phyloP scores from a whole-genome alignment of 2,329 filamentous ascomycete genomes.

The Alternaria metachromatica region DNA sequence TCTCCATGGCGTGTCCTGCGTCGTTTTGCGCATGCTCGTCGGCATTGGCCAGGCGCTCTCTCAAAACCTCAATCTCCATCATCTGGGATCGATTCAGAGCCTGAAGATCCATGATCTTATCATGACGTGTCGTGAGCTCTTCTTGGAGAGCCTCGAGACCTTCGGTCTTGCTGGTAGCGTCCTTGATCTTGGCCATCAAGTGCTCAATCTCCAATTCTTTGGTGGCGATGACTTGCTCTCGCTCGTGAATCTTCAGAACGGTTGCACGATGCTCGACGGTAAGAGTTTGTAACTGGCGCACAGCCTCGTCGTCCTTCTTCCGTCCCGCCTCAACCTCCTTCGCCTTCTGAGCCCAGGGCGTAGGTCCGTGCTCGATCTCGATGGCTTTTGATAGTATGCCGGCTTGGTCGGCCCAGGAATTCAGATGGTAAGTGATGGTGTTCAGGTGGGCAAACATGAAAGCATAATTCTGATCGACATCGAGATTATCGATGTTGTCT shows the following conservation, averaged over 20 bases:
- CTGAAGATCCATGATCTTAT: constrained; percentile 30
- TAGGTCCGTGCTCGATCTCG: constrained; percentile 71
- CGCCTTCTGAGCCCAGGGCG: constrained; percentile 85
- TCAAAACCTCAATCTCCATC: constrained; percentile 25
- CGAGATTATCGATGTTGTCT: constrained; percentile 9
- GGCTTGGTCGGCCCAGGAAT: constrained; percentile 68
- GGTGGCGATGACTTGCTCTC: constrained; percentile 77
- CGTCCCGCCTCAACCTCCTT: constrained; percentile 84
- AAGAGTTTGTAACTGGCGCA: constrained; percentile 81
- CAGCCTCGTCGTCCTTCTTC: constrained; percentile 78
- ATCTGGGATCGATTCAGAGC: constrained; percentile 23
- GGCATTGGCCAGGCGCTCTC: constrained; percentile 16
- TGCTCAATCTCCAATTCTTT: constrained; percentile 81
- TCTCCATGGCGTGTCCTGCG: background rate
- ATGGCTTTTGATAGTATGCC: constrained; percentile 53
- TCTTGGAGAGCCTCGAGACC: constrained; percentile 27
- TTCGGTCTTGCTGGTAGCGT: constrained; percentile 34
- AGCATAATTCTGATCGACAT: constrained; percentile 4
- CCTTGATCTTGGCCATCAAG: constrained; percentile 68
- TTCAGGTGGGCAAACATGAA: constrained; percentile 10
- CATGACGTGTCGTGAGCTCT: constrained; percentile 26
- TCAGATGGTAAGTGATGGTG: constrained; percentile 1
- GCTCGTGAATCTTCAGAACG: constrained; percentile 68
- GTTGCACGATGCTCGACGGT: constrained; percentile 82
- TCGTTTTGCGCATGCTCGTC: constrained; percentile 12